A percentile compares a stretch with the other conserved stretches of the same genome.
Evolutionary conservation across 495 filamentous ascomycete genomes (phyloP).

Genomic region (Lindgomyces ingoldianus): DNA sequence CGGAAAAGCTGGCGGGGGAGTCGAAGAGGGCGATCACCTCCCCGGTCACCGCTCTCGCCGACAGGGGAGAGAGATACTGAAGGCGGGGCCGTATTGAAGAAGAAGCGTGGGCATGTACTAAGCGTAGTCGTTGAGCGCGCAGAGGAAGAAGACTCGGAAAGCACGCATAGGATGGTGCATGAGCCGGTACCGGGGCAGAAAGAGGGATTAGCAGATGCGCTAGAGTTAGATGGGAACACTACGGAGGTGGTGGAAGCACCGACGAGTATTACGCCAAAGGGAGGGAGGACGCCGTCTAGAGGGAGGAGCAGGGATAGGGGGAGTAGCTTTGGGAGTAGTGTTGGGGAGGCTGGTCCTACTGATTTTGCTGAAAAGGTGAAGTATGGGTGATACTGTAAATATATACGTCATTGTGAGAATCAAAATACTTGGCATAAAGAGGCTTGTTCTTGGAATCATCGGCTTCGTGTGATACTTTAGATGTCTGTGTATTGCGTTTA

Average conservation of each 20-base stretch:
- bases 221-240: conserved; percentile 24
- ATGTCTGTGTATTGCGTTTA: too few species aligned
- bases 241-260: conserved; percentile 26
- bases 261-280: conserved; percentile 21
- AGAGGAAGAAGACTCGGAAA: conserved; percentile 14
- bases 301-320: conserved; percentile 16
- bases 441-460: too few species aligned
- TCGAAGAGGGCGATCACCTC: neutral
- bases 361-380: neutral
- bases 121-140: conserved; percentile 21
- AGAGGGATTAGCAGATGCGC: conserved; percentile 23
- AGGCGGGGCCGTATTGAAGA: conserved; percentile 9
- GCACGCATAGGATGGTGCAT: neutral
- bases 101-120: conserved; percentile 22
- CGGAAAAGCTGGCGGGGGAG: conserved; percentile 3
- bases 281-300: conserved; percentile 12
- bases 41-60: conserved; percentile 1
- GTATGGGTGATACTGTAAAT: neutral
- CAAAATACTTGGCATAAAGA: too few species aligned
- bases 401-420: too few species aligned
- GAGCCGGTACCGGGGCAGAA: conserved; percentile 32
- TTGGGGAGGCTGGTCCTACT: neutral
- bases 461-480: too few species aligned
- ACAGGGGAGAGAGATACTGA: neutral
- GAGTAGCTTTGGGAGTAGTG: conserved; percentile 8